Evolutionary conservation across 1,284 basidiomycete genomes (phyloP).

Genomic region (Limonomyces culmigenus): DNA sequence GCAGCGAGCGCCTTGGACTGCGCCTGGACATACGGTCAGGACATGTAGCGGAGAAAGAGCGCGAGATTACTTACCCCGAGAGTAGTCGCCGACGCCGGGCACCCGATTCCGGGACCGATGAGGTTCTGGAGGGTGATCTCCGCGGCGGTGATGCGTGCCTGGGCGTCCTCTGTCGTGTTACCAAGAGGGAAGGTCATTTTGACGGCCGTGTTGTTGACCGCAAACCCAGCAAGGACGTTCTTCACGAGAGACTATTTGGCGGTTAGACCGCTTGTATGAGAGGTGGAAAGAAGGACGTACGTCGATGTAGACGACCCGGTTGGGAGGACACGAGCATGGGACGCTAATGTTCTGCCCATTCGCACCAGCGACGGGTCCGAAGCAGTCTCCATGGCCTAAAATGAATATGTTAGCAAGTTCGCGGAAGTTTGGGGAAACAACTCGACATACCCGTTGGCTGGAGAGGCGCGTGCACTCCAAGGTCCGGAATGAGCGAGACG

Average conservation of each 20-base stretch:
- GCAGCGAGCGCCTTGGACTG: background rate
- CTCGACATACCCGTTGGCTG: no score
- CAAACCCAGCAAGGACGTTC: conserved; percentile 12
- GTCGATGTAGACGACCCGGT: background rate
- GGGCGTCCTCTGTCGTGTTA: conserved; percentile 6
- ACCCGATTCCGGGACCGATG: conserved; percentile 20
- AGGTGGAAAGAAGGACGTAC: background rate
- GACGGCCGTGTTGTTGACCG: conserved; percentile 10
- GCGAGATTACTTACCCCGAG: conserved; percentile 8
- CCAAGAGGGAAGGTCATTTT: conserved; percentile 10
- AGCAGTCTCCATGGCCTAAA: no score
- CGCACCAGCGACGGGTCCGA: background rate
- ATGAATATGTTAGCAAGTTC: no score
- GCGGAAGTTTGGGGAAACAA: no score
- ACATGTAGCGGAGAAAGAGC: background rate
- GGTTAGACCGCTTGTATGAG: background rate
- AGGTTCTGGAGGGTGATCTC: conserved; percentile 20
- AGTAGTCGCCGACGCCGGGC: conserved; percentile 21
- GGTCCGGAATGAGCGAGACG: no score
- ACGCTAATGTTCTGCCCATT: background rate
- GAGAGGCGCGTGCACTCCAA: no score
- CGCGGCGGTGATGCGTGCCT: conserved; percentile 7
- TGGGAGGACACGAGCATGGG: background rate
- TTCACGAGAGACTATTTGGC: conserved; percentile 6
- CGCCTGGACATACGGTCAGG: background rate